A percentile compares a stretch with the other conserved stretches of the same genome.
Evolutionary conservation across 2,329 filamentous ascomycete species (phyloP).

Genomic region (Onygenales sp.): DNA sequence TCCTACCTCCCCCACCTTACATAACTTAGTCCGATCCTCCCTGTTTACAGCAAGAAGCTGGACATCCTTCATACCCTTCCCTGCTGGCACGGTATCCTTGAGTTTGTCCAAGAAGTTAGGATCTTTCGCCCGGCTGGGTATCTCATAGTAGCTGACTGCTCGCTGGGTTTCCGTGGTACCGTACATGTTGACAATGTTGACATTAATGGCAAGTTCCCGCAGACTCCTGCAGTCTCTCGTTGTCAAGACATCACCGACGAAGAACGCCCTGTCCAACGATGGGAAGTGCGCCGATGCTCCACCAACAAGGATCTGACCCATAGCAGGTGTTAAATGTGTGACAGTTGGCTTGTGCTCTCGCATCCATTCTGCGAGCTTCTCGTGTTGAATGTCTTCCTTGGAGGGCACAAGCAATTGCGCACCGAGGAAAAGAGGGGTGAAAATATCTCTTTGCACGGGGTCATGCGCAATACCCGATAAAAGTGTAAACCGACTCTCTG

Average conservation of each 20-base stretch:
- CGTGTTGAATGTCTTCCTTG: constrained; percentile 75
- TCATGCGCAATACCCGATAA: constrained; percentile 70
- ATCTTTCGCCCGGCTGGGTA: constrained; percentile 56
- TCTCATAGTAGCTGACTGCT: constrained; percentile 72
- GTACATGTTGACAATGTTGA: constrained; percentile 74
- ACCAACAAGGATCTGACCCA: constrained; percentile 91
- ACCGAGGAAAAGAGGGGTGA: constrained; percentile 81
- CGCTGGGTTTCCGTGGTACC: constrained; percentile 80
- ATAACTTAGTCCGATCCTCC: constrained; percentile 57
- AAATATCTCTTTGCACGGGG: constrained; percentile 56
- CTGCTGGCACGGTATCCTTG: constrained; percentile 71
- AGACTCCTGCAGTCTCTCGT: constrained; percentile 70
- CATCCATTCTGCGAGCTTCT: constrained; percentile 85
- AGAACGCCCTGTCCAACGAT: constrained; percentile 69
- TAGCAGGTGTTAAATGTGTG: constrained; percentile 86
- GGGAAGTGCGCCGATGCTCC: constrained; percentile 71
- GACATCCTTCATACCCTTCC: constrained; percentile 78
- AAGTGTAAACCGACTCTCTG: constrained; percentile 69
- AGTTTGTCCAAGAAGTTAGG: constrained; percentile 52
- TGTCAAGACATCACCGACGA: constrained; percentile 83
- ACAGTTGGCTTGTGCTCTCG: constrained; percentile 62
- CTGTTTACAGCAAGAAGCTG: constrained; percentile 78
- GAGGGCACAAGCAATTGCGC: constrained; percentile 70
- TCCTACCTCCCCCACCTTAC: constrained; percentile 70
- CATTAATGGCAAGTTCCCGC: constrained; percentile 66